Conservation (phyloP, 2,329 filamentous ascomycete genomes). For the Aspergillus felis region DNA sequence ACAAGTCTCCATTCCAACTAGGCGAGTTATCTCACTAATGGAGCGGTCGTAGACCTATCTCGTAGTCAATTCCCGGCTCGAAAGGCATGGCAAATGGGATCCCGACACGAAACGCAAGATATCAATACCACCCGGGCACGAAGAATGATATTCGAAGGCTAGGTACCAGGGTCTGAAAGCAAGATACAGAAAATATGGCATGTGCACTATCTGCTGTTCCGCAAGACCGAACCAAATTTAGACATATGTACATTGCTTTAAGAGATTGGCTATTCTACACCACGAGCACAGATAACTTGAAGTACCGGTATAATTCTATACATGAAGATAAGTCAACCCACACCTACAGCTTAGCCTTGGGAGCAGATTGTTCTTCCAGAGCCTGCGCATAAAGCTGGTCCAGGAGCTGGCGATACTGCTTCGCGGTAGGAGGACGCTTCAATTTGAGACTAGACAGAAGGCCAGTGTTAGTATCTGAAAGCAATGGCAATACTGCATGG, state of each 20-base stretch:
- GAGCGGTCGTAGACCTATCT: too few species aligned
- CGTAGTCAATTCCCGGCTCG: background rate
- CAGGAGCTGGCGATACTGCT: conserved; percentile 55
- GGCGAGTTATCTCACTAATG: too few species aligned
- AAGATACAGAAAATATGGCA: background rate
- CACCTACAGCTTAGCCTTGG: conserved; percentile 38
- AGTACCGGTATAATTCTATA: conserved; percentile 1
- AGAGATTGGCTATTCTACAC: background rate
- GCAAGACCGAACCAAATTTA: background rate
- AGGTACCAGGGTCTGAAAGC: background rate
- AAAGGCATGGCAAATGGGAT: background rate
- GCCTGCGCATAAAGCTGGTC: conserved; percentile 61
- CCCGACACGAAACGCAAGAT: too few species aligned
- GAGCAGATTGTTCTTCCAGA: conserved; percentile 33
- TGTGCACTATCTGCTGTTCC: background rate
- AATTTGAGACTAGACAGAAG: conserved; percentile 57
- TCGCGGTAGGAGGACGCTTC: conserved; percentile 65
- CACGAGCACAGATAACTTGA: background rate
- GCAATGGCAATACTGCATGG: background rate
- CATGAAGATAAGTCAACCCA: conserved; percentile 1
- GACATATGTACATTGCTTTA: conserved; percentile 3
- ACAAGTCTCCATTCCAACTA: too few species aligned
- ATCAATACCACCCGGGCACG: background rate
- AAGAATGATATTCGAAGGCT: background rate
- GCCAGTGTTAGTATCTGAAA: conserved; percentile 1